Conservation (phyloP, 169 alveolate genomes). For the Theileria orientalis region DNA sequence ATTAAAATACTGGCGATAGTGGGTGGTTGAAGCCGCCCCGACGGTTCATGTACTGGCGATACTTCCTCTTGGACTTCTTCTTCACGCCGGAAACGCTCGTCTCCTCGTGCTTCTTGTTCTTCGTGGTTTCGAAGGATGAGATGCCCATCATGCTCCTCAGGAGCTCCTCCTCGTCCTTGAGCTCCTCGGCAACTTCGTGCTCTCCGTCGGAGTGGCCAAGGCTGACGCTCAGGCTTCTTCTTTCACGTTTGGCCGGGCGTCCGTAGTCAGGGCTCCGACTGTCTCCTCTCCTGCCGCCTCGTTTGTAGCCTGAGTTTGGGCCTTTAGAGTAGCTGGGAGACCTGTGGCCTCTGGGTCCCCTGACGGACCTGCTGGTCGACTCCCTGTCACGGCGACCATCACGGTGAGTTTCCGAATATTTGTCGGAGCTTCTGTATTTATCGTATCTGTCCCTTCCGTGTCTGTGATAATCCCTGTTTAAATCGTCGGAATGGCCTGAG, state of each 20-base stretch:
- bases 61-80: slow-evolving; percentile 83
- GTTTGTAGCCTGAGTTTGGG: neutral
- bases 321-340: neutral
- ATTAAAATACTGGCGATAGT: slow-evolving; percentile 78
- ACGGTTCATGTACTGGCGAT: slow-evolving; percentile 91
- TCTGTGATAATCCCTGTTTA: neutral
- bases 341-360: neutral
- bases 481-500: neutral
- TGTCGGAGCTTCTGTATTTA: neutral
- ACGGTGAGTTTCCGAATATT: neutral
- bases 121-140: slow-evolving; percentile 48
- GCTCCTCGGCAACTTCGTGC: neutral
- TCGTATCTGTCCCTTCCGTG: neutral
- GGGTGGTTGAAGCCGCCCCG: slow-evolving; percentile 92
- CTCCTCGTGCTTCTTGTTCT: slow-evolving; percentile 71
- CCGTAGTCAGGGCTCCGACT: neutral
- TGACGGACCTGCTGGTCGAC: neutral
- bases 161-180: slow-evolving; percentile 38
- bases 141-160: slow-evolving; percentile 45
- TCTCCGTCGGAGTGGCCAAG: neutral
- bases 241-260: neutral
- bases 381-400: neutral
- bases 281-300: slow-evolving; percentile 10
- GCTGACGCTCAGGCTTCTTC: neutral
- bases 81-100: slow-evolving; percentile 82